Evolutionary conservation across 2,329 filamentous ascomycete genomes (phyloP), one percentile per base, ranked within the genome.

Genomic region (Clonostachys byssicola): DNA sequence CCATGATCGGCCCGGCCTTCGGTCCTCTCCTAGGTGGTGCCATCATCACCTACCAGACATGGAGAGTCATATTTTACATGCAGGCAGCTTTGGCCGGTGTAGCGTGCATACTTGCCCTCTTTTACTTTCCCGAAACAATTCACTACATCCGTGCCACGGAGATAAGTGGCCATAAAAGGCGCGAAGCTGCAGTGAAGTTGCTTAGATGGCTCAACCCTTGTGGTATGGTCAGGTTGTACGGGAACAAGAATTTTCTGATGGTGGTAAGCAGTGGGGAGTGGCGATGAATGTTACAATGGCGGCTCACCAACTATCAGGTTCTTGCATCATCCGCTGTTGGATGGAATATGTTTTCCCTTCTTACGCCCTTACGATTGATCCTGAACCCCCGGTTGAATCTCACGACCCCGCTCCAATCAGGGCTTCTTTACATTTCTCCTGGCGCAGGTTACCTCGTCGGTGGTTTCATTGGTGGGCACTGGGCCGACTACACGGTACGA

Each of bases 341-440:
- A n/a, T 88, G 83, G 82, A 88, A 88, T 62, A 86, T 87, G 68
- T 88, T 88, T 62, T 76, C 74, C 5, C 73, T 87, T 2, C 70
- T 87, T 8, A 86, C 83, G 0, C 81, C 80, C 0, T 87, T 88
- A 51, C 80, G 85, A 20, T 87, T 86, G 56, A 79, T 88, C 14
- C 72, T 89, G 17, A 88, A 88, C 56, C 85, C 85, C 1, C 80
- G 85, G 47, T 89, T 88, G 68, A 58, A 79, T 46, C 74, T 88
- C n/a, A 77, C 75, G 0, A 73, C 74, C 0, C 84, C 85, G 0
- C 74, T 87, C 30, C 78, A 86, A 57, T 78, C 76, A 1, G 89
- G 89, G 12, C 68, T 90, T 35, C 71, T 91, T 18, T 94, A 94
- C 61, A 78, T 92, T n/a, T 86, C 89, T 0, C 80, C 81, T 39